A percentile compares a stretch with the other conserved stretches of the same genome.
Conservation (phyloP, 2,329 filamentous ascomycete genomes). For the Myriosclerotinia duriaeana region DNA sequence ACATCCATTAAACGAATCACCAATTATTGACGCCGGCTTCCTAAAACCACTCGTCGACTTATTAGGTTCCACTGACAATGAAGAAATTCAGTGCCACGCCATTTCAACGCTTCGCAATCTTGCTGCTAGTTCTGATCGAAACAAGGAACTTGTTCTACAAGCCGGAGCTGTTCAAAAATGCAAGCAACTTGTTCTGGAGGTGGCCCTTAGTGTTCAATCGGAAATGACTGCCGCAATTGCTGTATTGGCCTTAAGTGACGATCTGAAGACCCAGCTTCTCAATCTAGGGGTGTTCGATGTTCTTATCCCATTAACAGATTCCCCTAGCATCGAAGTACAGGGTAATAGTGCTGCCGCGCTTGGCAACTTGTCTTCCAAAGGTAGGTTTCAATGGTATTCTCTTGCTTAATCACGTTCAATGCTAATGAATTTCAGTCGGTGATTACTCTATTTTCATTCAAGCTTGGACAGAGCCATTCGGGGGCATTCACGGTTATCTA, state of each 20-base stretch:
- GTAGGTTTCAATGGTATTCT: conserved; percentile 49
- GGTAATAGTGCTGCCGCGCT: conserved; percentile 96
- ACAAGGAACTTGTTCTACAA: conserved; percentile 96
- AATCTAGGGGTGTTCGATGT: conserved; percentile 95
- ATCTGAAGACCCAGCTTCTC: conserved; percentile 87
- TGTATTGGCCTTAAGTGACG: conserved; percentile 90
- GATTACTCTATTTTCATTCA: conserved; percentile 96
- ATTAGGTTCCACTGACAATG: conserved; percentile 91
- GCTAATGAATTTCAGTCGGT: conserved; percentile 66
- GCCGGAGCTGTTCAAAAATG: conserved; percentile 97
- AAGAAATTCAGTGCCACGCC: conserved; percentile 98
- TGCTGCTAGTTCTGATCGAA: conserved; percentile 92
- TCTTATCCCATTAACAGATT: conserved; percentile 90
- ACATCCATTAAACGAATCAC: conserved; percentile 94
- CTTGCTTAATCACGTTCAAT: conserved; percentile 24
- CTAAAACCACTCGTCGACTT: conserved; percentile 90
- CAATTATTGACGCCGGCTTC: conserved; percentile 97
- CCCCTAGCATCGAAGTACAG: conserved; percentile 94
- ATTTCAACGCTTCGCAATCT: conserved; percentile 96
- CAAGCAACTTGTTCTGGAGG: conserved; percentile 91
- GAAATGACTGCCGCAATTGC: conserved; percentile 99
- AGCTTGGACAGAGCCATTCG: conserved; percentile 89
- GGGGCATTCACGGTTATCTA: conserved; percentile 93
- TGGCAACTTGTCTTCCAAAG: conserved; percentile 95
- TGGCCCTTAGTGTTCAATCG: conserved; percentile 91